phyloP scores from a whole-genome alignment of 108 stramenopile species.

The Craspedostauros australis region DNA sequence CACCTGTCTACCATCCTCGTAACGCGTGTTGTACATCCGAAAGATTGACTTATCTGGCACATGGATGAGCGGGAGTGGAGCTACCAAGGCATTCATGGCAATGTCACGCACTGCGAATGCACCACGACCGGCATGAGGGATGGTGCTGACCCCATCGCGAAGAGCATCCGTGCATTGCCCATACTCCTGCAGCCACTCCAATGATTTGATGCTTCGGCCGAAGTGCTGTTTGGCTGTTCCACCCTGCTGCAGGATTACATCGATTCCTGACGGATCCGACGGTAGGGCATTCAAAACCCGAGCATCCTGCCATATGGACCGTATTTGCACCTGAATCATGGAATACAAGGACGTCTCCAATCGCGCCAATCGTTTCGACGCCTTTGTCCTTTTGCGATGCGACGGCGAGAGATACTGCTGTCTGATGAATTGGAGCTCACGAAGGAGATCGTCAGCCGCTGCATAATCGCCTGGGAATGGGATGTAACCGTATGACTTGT shows the following conservation, averaged over 20 bases:
- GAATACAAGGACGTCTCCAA: too few species aligned
- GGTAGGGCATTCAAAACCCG: slow-evolving; percentile 36
- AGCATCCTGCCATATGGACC: slow-evolving; percentile 9
- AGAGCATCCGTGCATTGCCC: slow-evolving; percentile 69
- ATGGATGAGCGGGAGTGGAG: slow-evolving; percentile 67
- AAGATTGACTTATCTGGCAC: slow-evolving; percentile 38
- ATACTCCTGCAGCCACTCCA: slow-evolving; percentile 58
- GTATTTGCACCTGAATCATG: neutral
- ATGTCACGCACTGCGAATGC: slow-evolving; percentile 75
- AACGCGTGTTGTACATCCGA: slow-evolving; percentile 24
- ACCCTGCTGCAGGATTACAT: slow-evolving; percentile 14
- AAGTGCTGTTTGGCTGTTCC: slow-evolving; percentile 13
- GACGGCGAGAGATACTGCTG: neutral
- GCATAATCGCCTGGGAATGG: slow-evolving; percentile 24
- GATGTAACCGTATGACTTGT: slow-evolving; percentile 31
- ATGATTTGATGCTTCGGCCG: slow-evolving; percentile 19
- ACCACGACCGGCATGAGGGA: slow-evolving; percentile 66
- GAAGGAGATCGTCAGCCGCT: slow-evolving; percentile 22
- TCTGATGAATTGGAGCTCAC: slow-evolving; percentile 9
- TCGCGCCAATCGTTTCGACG: too few species aligned
- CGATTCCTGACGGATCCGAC: neutral
- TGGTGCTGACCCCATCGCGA: slow-evolving; percentile 29
- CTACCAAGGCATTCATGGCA: slow-evolving; percentile 51
- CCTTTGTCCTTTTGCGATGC: too few species aligned
- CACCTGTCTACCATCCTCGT: neutral